Evolutionary conservation across 768 basidiomycete species (phyloP).

Genomic region (Holtermannia corniformis): DNA sequence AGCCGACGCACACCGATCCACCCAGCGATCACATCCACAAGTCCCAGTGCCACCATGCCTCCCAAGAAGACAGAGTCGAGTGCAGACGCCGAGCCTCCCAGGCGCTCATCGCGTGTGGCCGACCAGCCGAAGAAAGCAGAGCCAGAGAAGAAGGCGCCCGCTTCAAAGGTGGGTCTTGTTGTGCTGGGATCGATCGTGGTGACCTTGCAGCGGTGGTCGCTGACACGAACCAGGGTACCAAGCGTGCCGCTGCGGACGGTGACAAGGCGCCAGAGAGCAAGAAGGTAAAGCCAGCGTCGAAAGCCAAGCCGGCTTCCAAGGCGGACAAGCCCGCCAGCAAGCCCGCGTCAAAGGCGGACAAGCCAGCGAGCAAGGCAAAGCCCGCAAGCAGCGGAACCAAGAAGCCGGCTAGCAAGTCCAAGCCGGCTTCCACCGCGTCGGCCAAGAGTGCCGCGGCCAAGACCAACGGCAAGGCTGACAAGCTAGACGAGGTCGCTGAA

Average conservation of each 20-base stretch:
- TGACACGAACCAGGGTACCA: constrained; percentile 6
- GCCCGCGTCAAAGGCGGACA: neutral
- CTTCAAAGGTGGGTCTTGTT: constrained; percentile 17
- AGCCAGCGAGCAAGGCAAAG: constrained; percentile 2
- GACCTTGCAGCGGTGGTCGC: neutral
- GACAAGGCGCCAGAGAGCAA: constrained; percentile 8
- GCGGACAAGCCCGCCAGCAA: neutral
- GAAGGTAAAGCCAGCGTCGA: constrained; percentile 15
- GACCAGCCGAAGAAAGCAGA: constrained; percentile 1
- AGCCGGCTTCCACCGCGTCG: constrained; percentile 10
- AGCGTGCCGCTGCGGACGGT: constrained; percentile 13
- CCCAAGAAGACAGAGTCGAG: constrained; percentile 7
- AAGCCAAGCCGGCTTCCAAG: constrained; percentile 9
- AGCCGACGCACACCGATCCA: no score
- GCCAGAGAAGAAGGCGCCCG: constrained; percentile 5
- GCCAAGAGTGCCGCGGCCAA: constrained; percentile 1
- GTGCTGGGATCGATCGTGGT: neutral
- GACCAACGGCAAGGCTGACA: constrained; percentile 9
- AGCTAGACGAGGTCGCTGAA: constrained; percentile 17
- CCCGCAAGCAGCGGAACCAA: neutral
- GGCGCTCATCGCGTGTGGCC: constrained; percentile 8
- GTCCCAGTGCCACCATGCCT: no score
- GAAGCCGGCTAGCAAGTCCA: constrained; percentile 6
- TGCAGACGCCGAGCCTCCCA: constrained; percentile 3
- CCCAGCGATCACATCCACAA: neutral